A percentile compares a stretch with the other conserved stretches of the same genome.
Evolutionary conservation across 306 rosid species (phyloP).

Genomic region (Acacia melanoxylon): DNA sequence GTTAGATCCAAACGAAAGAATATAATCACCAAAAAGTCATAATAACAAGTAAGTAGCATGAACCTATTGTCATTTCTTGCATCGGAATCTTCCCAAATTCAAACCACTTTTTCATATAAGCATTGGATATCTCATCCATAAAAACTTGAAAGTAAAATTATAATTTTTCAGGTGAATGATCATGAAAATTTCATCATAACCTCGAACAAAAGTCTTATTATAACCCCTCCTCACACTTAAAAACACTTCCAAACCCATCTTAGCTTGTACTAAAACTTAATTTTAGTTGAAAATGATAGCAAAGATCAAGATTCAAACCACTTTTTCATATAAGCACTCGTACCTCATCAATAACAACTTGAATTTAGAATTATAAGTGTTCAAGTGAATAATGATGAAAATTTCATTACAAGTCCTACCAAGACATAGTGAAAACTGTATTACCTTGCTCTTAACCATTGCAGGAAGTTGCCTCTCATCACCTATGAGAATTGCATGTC

Average conservation of each 20-base stretch:
- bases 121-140: too few relatives aligned
- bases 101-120: too few relatives aligned
- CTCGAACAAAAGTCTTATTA: neutral
- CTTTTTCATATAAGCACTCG: too few relatives aligned
- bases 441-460: slow-evolving; percentile 62
- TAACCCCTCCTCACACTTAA: neutral
- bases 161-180: neutral
- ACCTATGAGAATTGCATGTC: slow-evolving; percentile 47
- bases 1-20: too few relatives aligned
- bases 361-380: neutral
- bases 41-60: too few relatives aligned
- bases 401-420: neutral
- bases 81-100: too few relatives aligned
- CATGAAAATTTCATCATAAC: neutral
- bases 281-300: neutral
- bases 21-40: too few relatives aligned
- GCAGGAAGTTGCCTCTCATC: slow-evolving; percentile 71
- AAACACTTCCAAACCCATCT: neutral
- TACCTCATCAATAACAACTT: neutral
- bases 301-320: neutral
- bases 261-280: too few relatives aligned
- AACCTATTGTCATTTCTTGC: too few relatives aligned
- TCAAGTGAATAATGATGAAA: neutral
- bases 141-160: neutral
- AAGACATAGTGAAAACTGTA: neutral